phyloP scores from a whole-genome alignment of 345 rosid species.

The Pugionium dolabratum region DNA sequence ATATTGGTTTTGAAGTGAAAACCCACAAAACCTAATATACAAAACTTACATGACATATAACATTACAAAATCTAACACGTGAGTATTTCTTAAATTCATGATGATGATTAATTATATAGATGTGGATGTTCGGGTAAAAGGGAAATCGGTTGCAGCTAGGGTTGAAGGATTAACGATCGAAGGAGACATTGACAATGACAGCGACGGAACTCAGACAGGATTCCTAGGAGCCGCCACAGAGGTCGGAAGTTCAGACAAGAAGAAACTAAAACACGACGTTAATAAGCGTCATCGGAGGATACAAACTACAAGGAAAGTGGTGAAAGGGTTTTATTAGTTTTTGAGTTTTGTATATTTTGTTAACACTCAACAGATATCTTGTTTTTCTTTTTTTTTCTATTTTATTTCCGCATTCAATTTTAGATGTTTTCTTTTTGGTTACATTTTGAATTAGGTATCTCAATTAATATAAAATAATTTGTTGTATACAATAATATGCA shows the following conservation, averaged over 20 bases:
- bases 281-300: conserved; percentile 32
- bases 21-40: too few species aligned
- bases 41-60: too few species aligned
- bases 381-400: neutral
- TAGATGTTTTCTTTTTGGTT: neutral
- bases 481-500: too few species aligned
- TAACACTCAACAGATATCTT: neutral
- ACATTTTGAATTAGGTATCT: too few species aligned
- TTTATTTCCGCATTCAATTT: neutral
- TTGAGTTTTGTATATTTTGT: neutral
- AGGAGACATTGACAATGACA: conserved; percentile 66
- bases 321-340: conserved; percentile 24
- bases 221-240: conserved; percentile 53
- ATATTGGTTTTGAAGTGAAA: too few species aligned
- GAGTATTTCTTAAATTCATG: too few species aligned
- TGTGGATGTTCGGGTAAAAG: conserved; percentile 48
- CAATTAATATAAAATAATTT: too few species aligned
- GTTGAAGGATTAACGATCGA: conserved; percentile 71
- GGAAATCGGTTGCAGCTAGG: conserved; percentile 59
- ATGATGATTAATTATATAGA: conserved; percentile 33
- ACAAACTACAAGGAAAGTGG: conserved; percentile 39
- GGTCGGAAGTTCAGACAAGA: conserved; percentile 27
- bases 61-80: too few species aligned
- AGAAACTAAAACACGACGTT: conserved; percentile 27
- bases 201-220: conserved; percentile 80